These are phyloP conservation scores for Sclerotiophoma versabilis DNA, from an alignment of 2,329 filamentous ascomycete genomes.

Conservation along the genomic window DNA sequence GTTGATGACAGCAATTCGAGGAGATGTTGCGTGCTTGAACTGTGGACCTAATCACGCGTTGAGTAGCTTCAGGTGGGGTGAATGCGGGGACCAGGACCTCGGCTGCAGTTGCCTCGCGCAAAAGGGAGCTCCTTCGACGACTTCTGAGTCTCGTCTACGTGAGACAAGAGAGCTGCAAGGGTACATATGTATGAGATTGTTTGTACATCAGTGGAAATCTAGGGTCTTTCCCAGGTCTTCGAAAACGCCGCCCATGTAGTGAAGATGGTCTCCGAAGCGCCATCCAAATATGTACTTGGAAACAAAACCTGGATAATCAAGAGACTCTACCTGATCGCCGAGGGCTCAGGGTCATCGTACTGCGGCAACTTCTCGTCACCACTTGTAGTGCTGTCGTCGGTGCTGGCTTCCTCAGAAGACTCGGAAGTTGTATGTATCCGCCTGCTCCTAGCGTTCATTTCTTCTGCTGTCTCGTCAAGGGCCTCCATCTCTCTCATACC, in stretches of 20 bases:
- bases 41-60: constrained; percentile 14
- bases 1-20: constrained; percentile 4
- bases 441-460: constrained; percentile 34
- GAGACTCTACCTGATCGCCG: constrained; percentile 13
- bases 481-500: constrained; percentile 29
- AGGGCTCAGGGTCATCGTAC: constrained; percentile 36
- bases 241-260: constrained; percentile 9
- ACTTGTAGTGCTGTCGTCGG: constrained; percentile 22
- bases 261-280: constrained; percentile 7
- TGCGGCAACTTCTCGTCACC: constrained; percentile 33
- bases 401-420: constrained; percentile 27
- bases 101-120: constrained; percentile 1
- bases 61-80: constrained; percentile 12
- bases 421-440: constrained; percentile 36
- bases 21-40: constrained; percentile 12
- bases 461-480: constrained; percentile 37
- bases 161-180: too few relatives aligned
- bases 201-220: constrained; percentile 14
- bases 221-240: constrained; percentile 6
- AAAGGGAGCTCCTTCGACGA: neutral
- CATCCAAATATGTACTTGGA: constrained; percentile 6
- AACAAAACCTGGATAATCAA: neutral
- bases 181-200: neutral
- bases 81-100: constrained; percentile 14
- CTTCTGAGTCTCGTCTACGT: too few relatives aligned